Evolutionary conservation across 345 rosid species (phyloP).

Genomic region (Eucalyptus marginata): DNA sequence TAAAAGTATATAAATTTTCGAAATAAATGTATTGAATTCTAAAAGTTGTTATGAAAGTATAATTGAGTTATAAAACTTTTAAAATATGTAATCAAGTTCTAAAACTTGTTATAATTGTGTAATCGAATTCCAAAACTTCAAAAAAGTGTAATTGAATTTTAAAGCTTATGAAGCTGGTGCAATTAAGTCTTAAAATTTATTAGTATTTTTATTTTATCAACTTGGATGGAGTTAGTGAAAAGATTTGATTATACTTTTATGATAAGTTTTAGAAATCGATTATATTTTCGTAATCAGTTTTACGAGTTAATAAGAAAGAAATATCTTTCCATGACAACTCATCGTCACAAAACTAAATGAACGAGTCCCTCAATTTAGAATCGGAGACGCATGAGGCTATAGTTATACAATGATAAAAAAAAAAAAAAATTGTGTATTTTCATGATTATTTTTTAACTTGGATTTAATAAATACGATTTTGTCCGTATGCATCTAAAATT

Average conservation of each 20-base stretch:
- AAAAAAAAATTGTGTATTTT: background rate
- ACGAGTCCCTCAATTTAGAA: background rate
- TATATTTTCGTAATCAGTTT: fast-evolving
- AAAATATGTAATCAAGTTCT: too few relatives aligned
- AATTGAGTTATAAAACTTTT: fast-evolving
- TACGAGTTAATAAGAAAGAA: background rate
- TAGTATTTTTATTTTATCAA: too few relatives aligned
- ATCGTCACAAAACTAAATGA: background rate
- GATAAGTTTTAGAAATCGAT: too few relatives aligned
- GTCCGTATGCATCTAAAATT: background rate
- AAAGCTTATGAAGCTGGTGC: too few relatives aligned
- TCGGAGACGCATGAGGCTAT: background rate
- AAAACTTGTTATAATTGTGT: too few relatives aligned
- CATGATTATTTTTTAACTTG: background rate
- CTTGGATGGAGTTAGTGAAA: too few relatives aligned
- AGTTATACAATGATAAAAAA: too few relatives aligned
- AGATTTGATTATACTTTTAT: too few relatives aligned
- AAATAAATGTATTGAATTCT: too few relatives aligned
- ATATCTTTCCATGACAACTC: background rate
- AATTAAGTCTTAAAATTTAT: too few relatives aligned
- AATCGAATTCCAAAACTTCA: too few relatives aligned
- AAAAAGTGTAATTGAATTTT: too few relatives aligned
- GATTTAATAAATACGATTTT: background rate
- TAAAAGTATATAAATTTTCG: background rate
- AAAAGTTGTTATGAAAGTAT: background rate